phyloP scores from a whole-genome alignment of 257 asterid genomes.

The Knoxia roxburghii region DNA sequence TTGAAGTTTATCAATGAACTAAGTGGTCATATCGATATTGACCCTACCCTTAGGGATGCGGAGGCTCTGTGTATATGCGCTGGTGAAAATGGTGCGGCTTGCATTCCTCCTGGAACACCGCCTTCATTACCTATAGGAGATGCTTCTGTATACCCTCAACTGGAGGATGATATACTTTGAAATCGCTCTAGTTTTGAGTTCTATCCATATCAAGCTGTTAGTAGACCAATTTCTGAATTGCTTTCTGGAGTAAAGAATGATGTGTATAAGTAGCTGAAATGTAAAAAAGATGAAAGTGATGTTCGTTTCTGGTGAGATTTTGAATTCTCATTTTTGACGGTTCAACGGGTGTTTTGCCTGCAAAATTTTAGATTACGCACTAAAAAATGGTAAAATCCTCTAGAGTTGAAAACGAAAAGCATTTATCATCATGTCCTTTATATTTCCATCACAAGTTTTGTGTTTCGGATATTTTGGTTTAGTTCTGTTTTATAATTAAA shows the following conservation, averaged over 20 bases:
- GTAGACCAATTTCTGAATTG: not conserved
- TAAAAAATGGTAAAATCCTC: too few species aligned
- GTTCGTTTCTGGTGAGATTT: not conserved
- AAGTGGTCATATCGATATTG: conserved; percentile 84
- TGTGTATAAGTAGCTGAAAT: not conserved
- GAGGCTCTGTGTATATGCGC: conserved; percentile 91
- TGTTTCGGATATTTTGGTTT: too few species aligned
- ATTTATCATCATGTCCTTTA: too few species aligned
- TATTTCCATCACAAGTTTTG: too few species aligned
- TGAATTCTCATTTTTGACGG: not conserved
- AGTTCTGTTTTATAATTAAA: too few species aligned
- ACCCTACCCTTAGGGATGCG: conserved; percentile 75
- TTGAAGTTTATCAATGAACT: conserved; percentile 87
- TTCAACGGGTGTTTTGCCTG: not conserved
- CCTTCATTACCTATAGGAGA: conserved; percentile 83
- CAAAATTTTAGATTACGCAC: too few species aligned
- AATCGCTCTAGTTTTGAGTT: not conserved
- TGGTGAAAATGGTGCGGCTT: conserved; percentile 89
- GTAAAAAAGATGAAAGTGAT: not conserved
- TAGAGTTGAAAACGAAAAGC: too few species aligned
- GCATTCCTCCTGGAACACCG: conserved; percentile 96
- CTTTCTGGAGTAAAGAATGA: not conserved
- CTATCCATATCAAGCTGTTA: not conserved
- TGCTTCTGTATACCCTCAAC: conserved; percentile 59
- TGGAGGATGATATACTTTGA: conserved; percentile 68